Evolutionary conservation across 352 stramenopile genomes (phyloP).

Genomic region (Globisporangium splendens): DNA sequence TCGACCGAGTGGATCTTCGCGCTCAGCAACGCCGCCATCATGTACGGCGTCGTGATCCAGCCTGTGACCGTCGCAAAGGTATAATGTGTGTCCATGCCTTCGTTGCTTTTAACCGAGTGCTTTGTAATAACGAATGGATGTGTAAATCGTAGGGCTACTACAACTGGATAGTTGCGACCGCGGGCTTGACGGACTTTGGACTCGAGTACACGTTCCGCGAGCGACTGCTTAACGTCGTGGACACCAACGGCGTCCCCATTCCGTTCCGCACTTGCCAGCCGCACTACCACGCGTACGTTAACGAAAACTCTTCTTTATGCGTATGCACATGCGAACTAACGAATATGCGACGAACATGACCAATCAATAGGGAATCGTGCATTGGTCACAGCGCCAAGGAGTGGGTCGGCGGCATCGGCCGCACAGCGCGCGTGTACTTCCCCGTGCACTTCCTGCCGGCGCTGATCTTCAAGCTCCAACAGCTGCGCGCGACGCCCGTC

Average conservation of each 20-base stretch:
- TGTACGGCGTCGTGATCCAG: conserved; percentile 78
- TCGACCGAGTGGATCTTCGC: conserved; percentile 74
- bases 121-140: neutral
- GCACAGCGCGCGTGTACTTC: conserved; percentile 73
- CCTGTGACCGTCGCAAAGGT: conserved; percentile 76
- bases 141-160: conserved; percentile 58
- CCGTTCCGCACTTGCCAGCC: conserved; percentile 75
- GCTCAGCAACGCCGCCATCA: conserved; percentile 72
- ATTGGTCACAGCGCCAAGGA: conserved; percentile 72
- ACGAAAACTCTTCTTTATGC: neutral
- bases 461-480: conserved; percentile 69
- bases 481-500: conserved; percentile 47
- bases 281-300: conserved; percentile 81
- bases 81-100: neutral
- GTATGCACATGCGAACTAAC: neutral
- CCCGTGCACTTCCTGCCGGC: conserved; percentile 77
- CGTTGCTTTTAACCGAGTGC: neutral
- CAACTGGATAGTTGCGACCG: conserved; percentile 78
- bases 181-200: conserved; percentile 64
- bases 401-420: conserved; percentile 62
- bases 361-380: conserved; percentile 63
- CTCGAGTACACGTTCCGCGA: conserved; percentile 69
- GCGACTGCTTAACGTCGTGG: conserved; percentile 43
- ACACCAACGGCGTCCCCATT: conserved; percentile 33
- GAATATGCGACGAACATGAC: neutral